Evolutionary conservation across 2,329 filamentous ascomycete genomes (phyloP).

Genomic region (Esteya vermicola): DNA sequence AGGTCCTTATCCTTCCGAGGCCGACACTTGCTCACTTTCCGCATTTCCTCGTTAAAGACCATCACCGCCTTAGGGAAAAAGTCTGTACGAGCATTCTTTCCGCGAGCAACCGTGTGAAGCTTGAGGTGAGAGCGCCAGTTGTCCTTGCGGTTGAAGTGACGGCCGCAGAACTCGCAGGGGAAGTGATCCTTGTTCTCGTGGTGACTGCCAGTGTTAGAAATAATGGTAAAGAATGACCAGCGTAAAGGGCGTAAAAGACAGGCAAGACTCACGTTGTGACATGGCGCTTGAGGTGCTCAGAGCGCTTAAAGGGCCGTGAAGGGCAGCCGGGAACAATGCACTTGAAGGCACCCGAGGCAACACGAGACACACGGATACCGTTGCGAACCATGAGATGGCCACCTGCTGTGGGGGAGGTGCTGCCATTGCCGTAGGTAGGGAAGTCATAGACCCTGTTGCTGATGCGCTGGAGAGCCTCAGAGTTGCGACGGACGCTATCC

Average conservation of each 20-base stretch:
- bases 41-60: slow-evolving; percentile 12
- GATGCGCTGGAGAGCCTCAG: slow-evolving; percentile 3
- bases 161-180: slow-evolving; percentile 26
- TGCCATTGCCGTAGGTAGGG: not conserved
- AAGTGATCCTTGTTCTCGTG: slow-evolving; percentile 17
- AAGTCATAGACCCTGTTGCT: not conserved
- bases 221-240: not conserved
- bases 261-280: slow-evolving; percentile 32
- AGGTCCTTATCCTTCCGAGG: slow-evolving; percentile 7
- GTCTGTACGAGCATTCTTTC: slow-evolving; percentile 18
- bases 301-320: slow-evolving; percentile 33
- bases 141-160: slow-evolving; percentile 22
- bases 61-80: slow-evolving; percentile 16
- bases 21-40: slow-evolving; percentile 9
- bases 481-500: slow-evolving; percentile 1
- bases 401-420: not conserved
- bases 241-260: no score
- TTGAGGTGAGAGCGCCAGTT: slow-evolving; percentile 23
- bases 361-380: slow-evolving; percentile 13
- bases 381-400: slow-evolving; percentile 9
- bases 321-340: slow-evolving; percentile 31
- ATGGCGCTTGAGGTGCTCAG: slow-evolving; percentile 43
- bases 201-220: slow-evolving; percentile 1
- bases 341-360: slow-evolving; percentile 17
- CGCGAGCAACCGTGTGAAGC: slow-evolving; percentile 19